A percentile compares a stretch with the other conserved stretches of the same genome.
phyloP scores from a whole-genome alignment of 495 filamentous ascomycete species.

The Neurospora pannonica region DNA sequence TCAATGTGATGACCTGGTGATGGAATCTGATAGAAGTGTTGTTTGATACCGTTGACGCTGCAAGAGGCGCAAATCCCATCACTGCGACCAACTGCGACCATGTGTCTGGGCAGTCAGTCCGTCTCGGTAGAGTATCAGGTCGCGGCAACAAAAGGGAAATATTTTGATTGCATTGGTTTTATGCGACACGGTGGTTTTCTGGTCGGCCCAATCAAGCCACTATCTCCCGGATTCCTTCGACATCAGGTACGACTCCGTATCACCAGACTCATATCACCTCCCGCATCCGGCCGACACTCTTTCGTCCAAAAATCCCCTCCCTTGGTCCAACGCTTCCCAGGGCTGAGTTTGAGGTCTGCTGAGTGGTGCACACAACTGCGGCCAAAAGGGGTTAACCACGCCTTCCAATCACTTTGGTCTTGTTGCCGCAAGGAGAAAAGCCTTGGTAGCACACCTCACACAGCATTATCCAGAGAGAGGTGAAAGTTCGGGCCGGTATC shows the following conservation, averaged over 20 bases:
- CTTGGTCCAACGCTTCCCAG: not conserved
- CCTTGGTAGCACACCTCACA: not conserved
- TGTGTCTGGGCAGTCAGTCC: not conserved
- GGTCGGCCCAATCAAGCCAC: not conserved
- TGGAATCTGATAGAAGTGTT: not conserved
- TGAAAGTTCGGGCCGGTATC: not conserved
- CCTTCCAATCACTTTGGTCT: not conserved
- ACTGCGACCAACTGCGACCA: not conserved
- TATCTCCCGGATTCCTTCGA: not conserved
- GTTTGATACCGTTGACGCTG: not conserved
- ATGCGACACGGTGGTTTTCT: not conserved
- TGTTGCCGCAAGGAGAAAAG: not conserved
- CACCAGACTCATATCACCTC: not conserved
- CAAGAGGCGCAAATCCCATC: not conserved
- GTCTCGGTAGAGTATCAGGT: not conserved
- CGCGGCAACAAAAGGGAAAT: not conserved
- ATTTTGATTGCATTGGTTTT: not conserved
- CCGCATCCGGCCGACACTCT: not conserved
- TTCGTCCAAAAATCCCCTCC: not conserved
- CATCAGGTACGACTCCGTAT: not conserved
- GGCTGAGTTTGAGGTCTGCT: not conserved
- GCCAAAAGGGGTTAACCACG: not conserved
- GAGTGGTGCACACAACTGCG: not conserved
- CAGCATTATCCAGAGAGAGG: not conserved
- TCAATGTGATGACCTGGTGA: not conserved